These are phyloP conservation scores for Coniochaeta sp. DNA, from an alignment of 2,329 filamentous ascomycete genomes.

Conservation along the genomic window DNA sequence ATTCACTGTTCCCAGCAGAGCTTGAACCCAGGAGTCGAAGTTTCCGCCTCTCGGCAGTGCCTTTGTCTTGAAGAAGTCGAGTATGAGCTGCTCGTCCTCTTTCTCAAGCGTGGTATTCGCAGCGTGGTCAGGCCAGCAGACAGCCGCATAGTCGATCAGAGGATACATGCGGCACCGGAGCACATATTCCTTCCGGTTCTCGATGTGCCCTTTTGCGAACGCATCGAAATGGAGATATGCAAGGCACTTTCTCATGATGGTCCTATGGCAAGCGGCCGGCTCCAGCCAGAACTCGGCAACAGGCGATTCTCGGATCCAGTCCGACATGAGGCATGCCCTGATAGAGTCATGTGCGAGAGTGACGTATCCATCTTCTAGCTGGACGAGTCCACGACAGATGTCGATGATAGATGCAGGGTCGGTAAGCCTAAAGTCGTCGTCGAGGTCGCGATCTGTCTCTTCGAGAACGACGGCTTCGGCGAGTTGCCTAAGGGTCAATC, in stretches of 20 bases:
- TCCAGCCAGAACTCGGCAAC: conserved; percentile 14
- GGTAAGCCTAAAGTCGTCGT: conserved; percentile 16
- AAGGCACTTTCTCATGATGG: conserved; percentile 16
- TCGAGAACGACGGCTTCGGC: conserved; percentile 19
- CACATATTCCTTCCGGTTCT: background rate
- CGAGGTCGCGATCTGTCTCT: conserved; percentile 13
- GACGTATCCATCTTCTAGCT: conserved; percentile 6
- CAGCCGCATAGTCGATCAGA: conserved; percentile 10
- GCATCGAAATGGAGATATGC: conserved; percentile 11
- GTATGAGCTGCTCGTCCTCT: conserved; percentile 11
- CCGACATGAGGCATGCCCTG: conserved; percentile 12
- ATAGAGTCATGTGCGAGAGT: conserved; percentile 18
- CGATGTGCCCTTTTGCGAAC: conserved; percentile 11
- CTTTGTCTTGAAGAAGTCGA: conserved; percentile 15
- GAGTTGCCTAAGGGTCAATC: conserved; percentile 15
- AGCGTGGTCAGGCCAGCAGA: conserved; percentile 15
- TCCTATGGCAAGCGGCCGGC: conserved; percentile 6
- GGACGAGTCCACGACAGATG: conserved; percentile 14
- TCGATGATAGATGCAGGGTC: conserved; percentile 11
- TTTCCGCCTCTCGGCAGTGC: conserved; percentile 8
- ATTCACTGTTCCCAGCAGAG: conserved; percentile 7
- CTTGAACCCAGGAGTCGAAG: conserved; percentile 17
- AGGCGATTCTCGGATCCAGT: conserved; percentile 10
- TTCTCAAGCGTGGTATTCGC: conserved; percentile 5
- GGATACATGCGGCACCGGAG: conserved; percentile 7